Conservation (phyloP, 2,329 filamentous ascomycete genomes). For the Ceratocystis cacaofunesta region DNA sequence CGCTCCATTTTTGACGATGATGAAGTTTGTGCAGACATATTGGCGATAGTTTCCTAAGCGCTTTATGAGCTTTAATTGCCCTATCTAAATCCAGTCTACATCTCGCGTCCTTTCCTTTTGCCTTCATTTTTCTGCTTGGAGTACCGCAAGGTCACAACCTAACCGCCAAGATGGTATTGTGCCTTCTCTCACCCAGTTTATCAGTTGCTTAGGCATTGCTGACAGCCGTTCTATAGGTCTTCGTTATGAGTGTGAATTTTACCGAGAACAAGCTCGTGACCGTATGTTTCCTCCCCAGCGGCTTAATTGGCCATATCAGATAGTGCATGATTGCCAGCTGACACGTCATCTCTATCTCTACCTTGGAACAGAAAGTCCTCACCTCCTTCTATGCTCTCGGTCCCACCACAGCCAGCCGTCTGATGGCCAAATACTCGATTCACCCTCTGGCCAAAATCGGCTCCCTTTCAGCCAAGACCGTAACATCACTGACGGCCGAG, state of each 20-base stretch:
- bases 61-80: not conserved
- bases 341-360: not conserved
- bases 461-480: slow-evolving; percentile 56
- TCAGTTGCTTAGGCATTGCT: not conserved
- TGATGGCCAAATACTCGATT: slow-evolving; percentile 82
- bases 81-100: not conserved
- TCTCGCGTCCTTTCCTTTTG: not conserved
- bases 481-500: slow-evolving; percentile 70
- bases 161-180: slow-evolving; percentile 13
- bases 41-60: not conserved
- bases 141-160: slow-evolving; percentile 7
- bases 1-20: slow-evolving; percentile 3
- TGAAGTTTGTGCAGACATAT: not conserved
- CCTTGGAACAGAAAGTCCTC: slow-evolving; percentile 46
- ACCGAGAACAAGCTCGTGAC: slow-evolving; percentile 68
- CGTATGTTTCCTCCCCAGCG: slow-evolving; percentile 34
- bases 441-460: slow-evolving; percentile 70
- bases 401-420: slow-evolving; percentile 48
- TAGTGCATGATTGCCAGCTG: not conserved
- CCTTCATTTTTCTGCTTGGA: not conserved
- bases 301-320: not conserved
- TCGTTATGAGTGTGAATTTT: slow-evolving; percentile 80
- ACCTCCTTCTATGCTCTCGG: slow-evolving; percentile 79
- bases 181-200: not conserved
- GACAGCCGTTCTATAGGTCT: slow-evolving; percentile 41